Evolutionary conservation across 331 rosid species (phyloP), one percentile per base, ranked within the genome.

Genomic region (Quercus tomentella): DNA sequence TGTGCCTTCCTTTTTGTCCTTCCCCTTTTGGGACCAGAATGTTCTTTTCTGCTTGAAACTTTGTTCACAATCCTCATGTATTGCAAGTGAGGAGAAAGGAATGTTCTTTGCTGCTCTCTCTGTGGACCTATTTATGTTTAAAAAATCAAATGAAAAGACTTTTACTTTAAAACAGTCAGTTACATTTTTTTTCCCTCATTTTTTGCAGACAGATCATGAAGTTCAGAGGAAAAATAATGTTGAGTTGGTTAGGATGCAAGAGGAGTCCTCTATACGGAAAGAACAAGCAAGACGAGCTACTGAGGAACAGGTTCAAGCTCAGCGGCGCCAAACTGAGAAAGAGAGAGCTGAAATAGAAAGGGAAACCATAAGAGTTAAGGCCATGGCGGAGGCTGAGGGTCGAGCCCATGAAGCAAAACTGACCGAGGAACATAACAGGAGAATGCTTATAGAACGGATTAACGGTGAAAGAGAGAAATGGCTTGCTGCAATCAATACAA

Each of bases 171-270:
- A 76, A 69, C 56, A 51, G 16, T 71, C 37, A 60, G 76, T 55
- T 61, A 67, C 57, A 78, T 72, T 77, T 17, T 71, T 71, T 31
- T 77, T 74, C 65, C 55, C 58, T 73, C 54, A 11, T 21, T 65
- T 60, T 84, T 78, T 73, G 73, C 87, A 96, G 99, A 77, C 92
- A 78, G 97, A 93, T 74, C 97, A 93, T 82, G 97, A 93, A 87
- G 85, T 89, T 73, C 97, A 93, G 84, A 89, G 98, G 87, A 87
- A 31, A 12, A 90, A 93, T 87, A 96, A 96, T 80, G 91, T 87
- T 86, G 98, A 96, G 75, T 85, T 96, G 87, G 97, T 86, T 86
- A 89, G 82, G 87, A 90, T 93, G 98, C 99, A 96, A 92, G 99
- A 96, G 88, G 82, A 89, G 45, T 93, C 98, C 69, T 87, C 97